phyloP scores from a whole-genome alignment of 1,284 basidiomycete species.

The Tremellales sp. region DNA sequence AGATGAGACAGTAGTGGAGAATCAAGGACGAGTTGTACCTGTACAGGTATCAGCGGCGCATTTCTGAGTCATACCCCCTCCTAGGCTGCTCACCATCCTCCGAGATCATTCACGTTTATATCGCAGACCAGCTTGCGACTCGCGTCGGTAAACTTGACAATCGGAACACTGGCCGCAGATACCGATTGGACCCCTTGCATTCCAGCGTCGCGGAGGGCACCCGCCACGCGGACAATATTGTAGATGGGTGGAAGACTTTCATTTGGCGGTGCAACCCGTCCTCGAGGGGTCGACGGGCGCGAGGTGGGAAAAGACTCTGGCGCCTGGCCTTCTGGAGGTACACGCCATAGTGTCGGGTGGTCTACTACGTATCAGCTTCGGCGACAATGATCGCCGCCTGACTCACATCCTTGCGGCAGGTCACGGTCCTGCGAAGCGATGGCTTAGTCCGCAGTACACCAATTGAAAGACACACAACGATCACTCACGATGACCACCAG shows the following conservation, averaged over 20 bases:
- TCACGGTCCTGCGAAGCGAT: slow-evolving; percentile 21
- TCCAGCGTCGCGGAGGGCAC: slow-evolving; percentile 16
- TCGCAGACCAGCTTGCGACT: slow-evolving; percentile 30
- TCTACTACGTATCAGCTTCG: slow-evolving; percentile 10
- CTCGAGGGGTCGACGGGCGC: neutral
- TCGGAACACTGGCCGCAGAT: slow-evolving; percentile 37
- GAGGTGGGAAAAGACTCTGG: slow-evolving; percentile 1
- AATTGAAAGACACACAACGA: neutral
- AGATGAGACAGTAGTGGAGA: slow-evolving; percentile 43
- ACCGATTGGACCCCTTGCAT: slow-evolving; percentile 25
- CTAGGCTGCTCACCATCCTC: slow-evolving; percentile 35
- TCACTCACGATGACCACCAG: slow-evolving; percentile 38
- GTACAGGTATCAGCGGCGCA: neutral
- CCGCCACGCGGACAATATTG: slow-evolving; percentile 28
- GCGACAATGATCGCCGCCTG: neutral
- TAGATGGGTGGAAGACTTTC: slow-evolving; percentile 29
- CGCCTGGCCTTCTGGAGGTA: neutral
- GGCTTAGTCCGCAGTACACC: neutral
- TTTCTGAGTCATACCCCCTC: neutral
- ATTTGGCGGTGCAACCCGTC: slow-evolving; percentile 3
- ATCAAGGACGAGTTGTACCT: slow-evolving; percentile 48
- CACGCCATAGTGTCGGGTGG: slow-evolving; percentile 21
- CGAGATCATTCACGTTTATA: slow-evolving; percentile 47
- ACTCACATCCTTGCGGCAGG: slow-evolving; percentile 39
- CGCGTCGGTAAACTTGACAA: slow-evolving; percentile 43